phyloP scores from a whole-genome alignment of 225 moss, liverwort and hornwort species.

The Pseudisothecium myosuroides region DNA sequence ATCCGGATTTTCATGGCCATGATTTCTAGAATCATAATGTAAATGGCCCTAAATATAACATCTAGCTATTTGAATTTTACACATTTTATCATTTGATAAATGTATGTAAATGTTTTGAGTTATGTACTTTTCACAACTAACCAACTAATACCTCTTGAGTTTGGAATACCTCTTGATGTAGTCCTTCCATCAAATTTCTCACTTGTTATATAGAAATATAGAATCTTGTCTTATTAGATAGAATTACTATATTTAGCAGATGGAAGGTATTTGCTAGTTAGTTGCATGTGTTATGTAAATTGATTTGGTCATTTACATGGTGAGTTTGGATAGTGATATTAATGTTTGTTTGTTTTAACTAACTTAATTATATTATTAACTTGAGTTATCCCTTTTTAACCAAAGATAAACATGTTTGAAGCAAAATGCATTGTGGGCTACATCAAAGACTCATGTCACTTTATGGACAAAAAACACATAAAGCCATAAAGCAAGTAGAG shows the following conservation, averaged over 20 bases:
- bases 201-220: neutral
- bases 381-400: neutral
- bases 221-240: neutral
- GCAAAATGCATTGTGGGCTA: too few species aligned
- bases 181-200: neutral
- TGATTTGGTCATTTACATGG: neutral
- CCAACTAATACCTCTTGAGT: neutral
- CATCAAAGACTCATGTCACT: neutral
- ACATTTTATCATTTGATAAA: neutral
- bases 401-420: neutral
- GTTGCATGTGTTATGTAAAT: neutral
- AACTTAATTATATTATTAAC: neutral
- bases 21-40: neutral
- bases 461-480: too few species aligned
- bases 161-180: neutral
- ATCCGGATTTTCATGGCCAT: accelerated
- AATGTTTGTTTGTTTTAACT: neutral
- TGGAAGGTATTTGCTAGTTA: neutral
- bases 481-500: neutral
- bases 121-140: neutral
- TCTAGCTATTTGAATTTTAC: neutral
- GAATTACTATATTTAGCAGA: neutral
- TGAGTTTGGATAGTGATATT: neutral
- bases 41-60: neutral
- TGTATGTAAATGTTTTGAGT: accelerated